Percentiles rank a stretch among this genome's conserved stretches.
These are phyloP conservation scores for Boletus patriciae DNA, from an alignment of 768 basidiomycete species.

Conservation along the genomic window DNA sequence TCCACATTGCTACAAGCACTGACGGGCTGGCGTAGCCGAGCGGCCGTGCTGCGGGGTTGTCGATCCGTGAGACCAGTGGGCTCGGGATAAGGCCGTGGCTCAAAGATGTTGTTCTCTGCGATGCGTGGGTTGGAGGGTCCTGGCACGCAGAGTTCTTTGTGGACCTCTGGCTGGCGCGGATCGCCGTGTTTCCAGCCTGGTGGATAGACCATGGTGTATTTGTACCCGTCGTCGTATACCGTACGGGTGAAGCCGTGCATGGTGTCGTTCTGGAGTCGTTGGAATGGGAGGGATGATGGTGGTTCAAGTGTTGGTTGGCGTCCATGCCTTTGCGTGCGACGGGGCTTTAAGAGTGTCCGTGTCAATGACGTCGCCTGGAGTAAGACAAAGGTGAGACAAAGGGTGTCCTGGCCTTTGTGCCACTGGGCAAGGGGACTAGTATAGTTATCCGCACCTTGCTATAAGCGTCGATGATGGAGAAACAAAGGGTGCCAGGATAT, in stretches of 20 bases:
- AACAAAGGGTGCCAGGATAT: neutral
- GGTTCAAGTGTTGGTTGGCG: neutral
- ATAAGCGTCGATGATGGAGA: neutral
- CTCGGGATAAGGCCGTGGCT: neutral
- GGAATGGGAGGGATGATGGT: neutral
- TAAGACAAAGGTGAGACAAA: neutral
- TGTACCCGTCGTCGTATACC: slow-evolving; percentile 3
- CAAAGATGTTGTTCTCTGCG: neutral
- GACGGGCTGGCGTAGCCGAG: neutral
- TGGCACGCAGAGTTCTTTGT: neutral
- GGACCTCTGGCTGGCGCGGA: neutral
- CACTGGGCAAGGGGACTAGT: neutral
- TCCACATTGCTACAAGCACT: no score
- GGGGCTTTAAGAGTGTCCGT: neutral
- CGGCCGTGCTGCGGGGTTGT: neutral
- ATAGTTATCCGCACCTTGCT: neutral
- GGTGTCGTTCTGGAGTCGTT: neutral
- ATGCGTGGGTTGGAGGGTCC: neutral
- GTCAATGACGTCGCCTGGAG: neutral
- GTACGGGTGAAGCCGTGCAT: slow-evolving; percentile 11
- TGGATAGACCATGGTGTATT: slow-evolving; percentile 10
- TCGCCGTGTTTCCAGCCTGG: slow-evolving; percentile 7
- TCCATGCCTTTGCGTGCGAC: neutral
- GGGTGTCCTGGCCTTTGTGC: neutral
- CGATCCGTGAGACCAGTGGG: neutral